Evolutionary conservation across 495 filamentous ascomycete genomes (phyloP).

Genomic region (Immersiella caudata): DNA sequence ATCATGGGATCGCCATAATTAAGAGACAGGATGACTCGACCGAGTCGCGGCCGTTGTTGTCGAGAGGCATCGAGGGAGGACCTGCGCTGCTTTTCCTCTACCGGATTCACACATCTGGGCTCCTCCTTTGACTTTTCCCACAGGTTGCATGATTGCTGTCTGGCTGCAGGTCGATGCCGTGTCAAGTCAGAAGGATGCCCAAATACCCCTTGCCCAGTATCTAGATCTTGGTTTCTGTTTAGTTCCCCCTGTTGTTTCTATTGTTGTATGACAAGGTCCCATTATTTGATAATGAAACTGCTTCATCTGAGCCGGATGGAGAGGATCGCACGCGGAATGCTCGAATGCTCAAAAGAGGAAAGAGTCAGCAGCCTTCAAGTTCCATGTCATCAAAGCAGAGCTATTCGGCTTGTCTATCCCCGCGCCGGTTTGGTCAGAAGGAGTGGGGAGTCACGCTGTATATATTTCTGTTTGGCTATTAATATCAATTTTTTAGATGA

Average conservation of each 20-base stretch:
- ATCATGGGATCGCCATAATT: neutral
- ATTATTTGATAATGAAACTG: neutral
- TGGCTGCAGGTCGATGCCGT: neutral
- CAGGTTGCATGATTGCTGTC: neutral
- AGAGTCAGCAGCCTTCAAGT: too few relatives aligned
- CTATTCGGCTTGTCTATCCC: neutral
- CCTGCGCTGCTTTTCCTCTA: neutral
- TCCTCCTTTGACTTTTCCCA: neutral
- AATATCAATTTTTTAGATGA: neutral
- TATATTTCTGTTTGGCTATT: neutral
- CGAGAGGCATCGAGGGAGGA: neutral
- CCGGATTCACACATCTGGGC: neutral
- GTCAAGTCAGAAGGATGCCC: neutral
- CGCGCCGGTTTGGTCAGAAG: neutral
- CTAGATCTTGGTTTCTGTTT: constrained; percentile 5
- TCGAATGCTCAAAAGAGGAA: neutral
- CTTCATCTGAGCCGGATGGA: neutral
- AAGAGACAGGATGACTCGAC: neutral
- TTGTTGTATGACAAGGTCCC: neutral
- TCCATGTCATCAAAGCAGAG: too few relatives aligned
- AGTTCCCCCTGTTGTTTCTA: neutral
- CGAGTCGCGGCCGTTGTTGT: neutral
- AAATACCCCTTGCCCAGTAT: neutral
- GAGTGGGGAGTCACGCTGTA: neutral
- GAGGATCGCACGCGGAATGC: neutral